Conservation (phyloP, 2,329 filamentous ascomycete genomes). For the Colletotrichum liaoningense region DNA sequence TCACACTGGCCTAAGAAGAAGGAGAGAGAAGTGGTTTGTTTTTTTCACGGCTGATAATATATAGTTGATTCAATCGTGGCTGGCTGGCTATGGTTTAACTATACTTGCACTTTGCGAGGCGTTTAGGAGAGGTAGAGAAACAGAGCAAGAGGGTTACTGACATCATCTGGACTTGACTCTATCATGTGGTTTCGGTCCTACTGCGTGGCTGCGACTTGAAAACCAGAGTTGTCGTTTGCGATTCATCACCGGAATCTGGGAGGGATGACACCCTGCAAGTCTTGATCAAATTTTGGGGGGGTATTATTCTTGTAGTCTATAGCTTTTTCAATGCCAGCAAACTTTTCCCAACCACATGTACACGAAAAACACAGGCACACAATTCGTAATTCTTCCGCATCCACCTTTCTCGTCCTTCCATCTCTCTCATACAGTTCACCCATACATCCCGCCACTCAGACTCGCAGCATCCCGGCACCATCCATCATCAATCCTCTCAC, state of each 20-base stretch:
- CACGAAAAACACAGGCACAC: neutral
- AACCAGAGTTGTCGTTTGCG: neutral
- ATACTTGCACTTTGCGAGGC: constrained; percentile 15
- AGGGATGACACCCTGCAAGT: neutral
- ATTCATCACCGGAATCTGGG: neutral
- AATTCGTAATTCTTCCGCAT: neutral
- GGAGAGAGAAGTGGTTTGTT: neutral
- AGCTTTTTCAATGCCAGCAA: constrained; percentile 26
- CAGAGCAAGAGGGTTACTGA: neutral
- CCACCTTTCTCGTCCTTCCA: neutral
- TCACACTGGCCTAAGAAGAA: neutral
- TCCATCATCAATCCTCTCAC: constrained; percentile 38
- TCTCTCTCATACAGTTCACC: too few species aligned
- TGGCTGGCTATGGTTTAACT: neutral
- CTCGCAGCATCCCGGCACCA: neutral
- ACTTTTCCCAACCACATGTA: constrained; percentile 34
- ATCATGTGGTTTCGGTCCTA: neutral
- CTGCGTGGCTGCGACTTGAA: neutral
- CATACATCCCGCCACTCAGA: neutral
- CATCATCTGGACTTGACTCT: neutral
- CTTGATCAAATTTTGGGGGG: constrained; percentile 16
- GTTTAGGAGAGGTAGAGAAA: constrained; percentile 7
- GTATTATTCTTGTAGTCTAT: constrained; percentile 37
- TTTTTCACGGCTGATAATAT: neutral
- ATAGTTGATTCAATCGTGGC: neutral